Conservation (phyloP, 2,329 filamentous ascomycete species). For the Amauroascus niger region DNA sequence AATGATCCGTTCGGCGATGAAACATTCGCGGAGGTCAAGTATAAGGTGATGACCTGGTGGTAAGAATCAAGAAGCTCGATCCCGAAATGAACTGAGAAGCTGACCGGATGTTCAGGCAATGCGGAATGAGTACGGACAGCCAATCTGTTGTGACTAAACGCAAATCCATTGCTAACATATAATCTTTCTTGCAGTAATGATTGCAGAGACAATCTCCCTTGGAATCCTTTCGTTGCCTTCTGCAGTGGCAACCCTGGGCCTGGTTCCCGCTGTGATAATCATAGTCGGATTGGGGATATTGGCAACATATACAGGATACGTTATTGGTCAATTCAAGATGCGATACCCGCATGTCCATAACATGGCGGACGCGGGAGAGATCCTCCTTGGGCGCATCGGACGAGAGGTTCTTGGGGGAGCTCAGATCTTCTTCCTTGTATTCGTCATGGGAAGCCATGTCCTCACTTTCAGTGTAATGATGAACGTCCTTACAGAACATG, state of each 20-base stretch:
- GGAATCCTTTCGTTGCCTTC: conserved; percentile 48
- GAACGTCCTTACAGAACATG: conserved; percentile 53
- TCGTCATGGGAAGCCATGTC: conserved; percentile 62
- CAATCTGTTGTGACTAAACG: not conserved
- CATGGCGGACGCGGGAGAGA: conserved; percentile 57
- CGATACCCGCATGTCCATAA: conserved; percentile 51
- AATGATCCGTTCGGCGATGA: conserved; percentile 35
- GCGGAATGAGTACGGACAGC: conserved; percentile 30
- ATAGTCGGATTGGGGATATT: conserved; percentile 46
- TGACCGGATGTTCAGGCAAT: conserved; percentile 29
- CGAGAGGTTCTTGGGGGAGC: conserved; percentile 54
- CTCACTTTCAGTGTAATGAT: conserved; percentile 61
- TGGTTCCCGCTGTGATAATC: conserved; percentile 47
- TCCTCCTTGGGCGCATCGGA: conserved; percentile 52
- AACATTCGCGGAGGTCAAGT: conserved; percentile 39
- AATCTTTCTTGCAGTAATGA: conserved; percentile 38
- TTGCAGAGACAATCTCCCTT: conserved; percentile 51
- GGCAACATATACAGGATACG: conserved; percentile 52
- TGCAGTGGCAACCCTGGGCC: conserved; percentile 44
- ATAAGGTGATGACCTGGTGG: conserved; percentile 45
- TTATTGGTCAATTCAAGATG: conserved; percentile 51
- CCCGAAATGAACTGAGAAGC: not conserved
- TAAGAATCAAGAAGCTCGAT: conserved; percentile 20
- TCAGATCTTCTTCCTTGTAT: conserved; percentile 55
- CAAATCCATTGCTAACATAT: not conserved